A percentile compares a stretch with the other conserved stretches of the same genome.
Evolutionary conservation across 345 rosid genomes (phyloP).

Genomic region (Eucalyptus marginata): DNA sequence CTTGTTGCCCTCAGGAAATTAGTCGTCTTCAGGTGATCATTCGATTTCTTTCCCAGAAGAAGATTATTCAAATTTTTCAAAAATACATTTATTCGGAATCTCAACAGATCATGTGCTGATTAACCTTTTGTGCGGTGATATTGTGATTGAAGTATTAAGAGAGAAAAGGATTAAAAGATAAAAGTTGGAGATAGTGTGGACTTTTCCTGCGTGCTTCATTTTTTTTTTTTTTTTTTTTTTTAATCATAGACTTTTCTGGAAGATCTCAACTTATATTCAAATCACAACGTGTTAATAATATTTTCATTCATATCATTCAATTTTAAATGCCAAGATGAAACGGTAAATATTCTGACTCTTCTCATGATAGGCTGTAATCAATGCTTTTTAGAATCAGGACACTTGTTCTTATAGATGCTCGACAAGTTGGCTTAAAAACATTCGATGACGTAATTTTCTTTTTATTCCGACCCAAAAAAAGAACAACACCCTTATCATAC

Average conservation of each 20-base stretch:
- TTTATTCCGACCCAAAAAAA: too few relatives aligned
- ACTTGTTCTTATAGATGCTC: too few relatives aligned
- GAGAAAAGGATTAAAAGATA: neutral
- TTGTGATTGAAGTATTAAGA: neutral
- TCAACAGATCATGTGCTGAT: neutral
- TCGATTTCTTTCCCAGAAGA: neutral
- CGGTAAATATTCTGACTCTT: neutral
- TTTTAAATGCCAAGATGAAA: neutral
- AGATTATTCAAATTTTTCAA: neutral
- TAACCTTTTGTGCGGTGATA: neutral
- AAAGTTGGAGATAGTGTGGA: neutral
- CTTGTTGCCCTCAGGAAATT: neutral
- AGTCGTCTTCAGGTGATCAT: neutral
- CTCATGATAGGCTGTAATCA: neutral
- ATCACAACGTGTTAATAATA: neutral
- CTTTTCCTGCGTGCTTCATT: neutral
- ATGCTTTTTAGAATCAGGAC: too few relatives aligned
- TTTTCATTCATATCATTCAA: neutral
- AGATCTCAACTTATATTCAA: neutral
- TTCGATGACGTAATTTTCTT: too few relatives aligned
- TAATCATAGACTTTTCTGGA: neutral
- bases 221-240: too few relatives aligned
- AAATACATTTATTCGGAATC: too few relatives aligned
- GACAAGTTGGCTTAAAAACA: too few relatives aligned
- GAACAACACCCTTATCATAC: too few relatives aligned